These are phyloP conservation scores for Gynochthodes officinalis DNA, from an alignment of 257 asterid species.

Conservation along the genomic window DNA sequence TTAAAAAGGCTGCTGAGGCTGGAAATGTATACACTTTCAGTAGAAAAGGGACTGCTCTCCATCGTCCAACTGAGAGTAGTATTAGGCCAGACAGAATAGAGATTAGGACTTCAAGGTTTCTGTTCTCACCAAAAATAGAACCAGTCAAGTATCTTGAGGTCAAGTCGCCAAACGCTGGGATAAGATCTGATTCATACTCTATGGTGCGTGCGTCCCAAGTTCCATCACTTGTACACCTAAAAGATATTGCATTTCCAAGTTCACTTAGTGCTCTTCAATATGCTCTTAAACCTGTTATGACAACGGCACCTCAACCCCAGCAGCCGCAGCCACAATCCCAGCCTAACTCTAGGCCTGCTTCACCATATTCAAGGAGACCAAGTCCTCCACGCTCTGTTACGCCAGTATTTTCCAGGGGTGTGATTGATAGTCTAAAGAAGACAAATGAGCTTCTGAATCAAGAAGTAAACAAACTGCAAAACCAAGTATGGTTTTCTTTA, in stretches of 20 bases:
- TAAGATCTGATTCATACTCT: conserved; percentile 40
- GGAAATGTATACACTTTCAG: conserved; percentile 35
- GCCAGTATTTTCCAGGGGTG: conserved; percentile 79
- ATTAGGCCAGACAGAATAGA: conserved; percentile 45
- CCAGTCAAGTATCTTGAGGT: conserved; percentile 86
- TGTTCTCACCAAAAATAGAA: conserved; percentile 66
- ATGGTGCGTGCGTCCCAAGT: conserved; percentile 88
- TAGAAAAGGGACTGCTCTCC: conserved; percentile 43
- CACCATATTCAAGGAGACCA: conserved; percentile 86
- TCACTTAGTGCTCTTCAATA: conserved; percentile 84
- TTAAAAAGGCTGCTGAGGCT: conserved; percentile 61
- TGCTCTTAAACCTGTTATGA: conserved; percentile 65
- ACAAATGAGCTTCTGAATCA: conserved; percentile 69
- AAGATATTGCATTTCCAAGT: conserved; percentile 88
- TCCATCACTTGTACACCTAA: conserved; percentile 76
- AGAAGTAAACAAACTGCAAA: conserved; percentile 67
- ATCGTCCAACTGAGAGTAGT: conserved; percentile 42
- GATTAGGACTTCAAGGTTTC: conserved; percentile 44
- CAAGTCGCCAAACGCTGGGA: conserved; percentile 48
- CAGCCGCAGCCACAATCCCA: conserved; percentile 38
- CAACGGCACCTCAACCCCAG: conserved; percentile 35
- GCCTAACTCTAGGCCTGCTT: conserved; percentile 64
- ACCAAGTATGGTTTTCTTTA: conserved; percentile 44
- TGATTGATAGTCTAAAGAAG: conserved; percentile 71
- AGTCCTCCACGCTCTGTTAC: conserved; percentile 81